phyloP scores from a whole-genome alignment of 208 protist genomes.

The Trichomonas gallinae region DNA sequence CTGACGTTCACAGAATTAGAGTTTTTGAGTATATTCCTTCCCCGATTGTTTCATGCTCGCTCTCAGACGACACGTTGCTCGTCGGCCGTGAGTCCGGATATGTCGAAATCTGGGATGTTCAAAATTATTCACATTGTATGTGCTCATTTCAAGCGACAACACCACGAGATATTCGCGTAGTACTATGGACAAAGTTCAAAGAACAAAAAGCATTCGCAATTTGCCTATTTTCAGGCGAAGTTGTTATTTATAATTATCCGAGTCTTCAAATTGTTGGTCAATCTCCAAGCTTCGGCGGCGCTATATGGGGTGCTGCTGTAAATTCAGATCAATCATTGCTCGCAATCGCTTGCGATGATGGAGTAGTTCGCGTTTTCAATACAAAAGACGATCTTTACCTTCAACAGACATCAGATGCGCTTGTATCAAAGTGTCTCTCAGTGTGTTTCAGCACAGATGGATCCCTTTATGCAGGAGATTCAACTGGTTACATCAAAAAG shows the following conservation, averaged over 20 bases:
- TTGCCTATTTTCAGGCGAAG: neutral
- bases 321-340: neutral
- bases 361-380: neutral
- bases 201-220: neutral
- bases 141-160: neutral
- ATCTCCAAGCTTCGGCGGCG: neutral
- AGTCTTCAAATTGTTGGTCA: neutral
- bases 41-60: neutral
- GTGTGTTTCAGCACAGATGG: neutral
- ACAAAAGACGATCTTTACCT: neutral
- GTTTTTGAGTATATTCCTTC: slow-evolving; percentile 2
- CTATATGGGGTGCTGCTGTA: neutral
- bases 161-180: neutral
- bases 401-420: neutral
- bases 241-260: neutral
- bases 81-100: neutral
- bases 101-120: neutral
- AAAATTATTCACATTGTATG: neutral
- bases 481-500: neutral
- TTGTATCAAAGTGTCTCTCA: neutral
- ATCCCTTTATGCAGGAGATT: neutral
- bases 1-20: neutral
- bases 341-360: neutral
- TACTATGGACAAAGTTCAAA: neutral
- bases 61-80: neutral